Evolutionary conservation across 306 rosid species (phyloP).

Genomic region (Abrus precatorius): DNA sequence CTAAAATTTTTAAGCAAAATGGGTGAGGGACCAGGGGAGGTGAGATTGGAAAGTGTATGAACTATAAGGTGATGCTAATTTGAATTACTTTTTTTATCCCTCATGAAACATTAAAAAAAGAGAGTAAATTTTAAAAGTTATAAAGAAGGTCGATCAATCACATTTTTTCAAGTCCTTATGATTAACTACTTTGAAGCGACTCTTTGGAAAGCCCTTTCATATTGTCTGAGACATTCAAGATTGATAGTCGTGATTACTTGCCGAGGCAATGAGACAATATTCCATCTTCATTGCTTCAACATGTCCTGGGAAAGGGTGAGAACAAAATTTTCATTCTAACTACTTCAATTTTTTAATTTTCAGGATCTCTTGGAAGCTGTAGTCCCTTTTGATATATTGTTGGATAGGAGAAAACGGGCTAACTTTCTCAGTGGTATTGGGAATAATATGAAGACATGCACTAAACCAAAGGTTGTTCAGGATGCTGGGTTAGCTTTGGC

Average conservation of each 20-base stretch:
- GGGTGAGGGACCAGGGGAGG: background rate
- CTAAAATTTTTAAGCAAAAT: slow-evolving; percentile 16
- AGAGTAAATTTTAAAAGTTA: background rate
- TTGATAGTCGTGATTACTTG: slow-evolving; percentile 24
- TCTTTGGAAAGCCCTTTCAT: slow-evolving; percentile 30
- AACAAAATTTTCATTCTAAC: slow-evolving; percentile 35
- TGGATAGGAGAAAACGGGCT: slow-evolving; percentile 78
- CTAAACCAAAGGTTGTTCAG: slow-evolving; percentile 80
- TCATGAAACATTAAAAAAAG: background rate
- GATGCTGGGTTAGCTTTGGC: slow-evolving; percentile 93
- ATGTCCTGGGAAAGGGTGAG: slow-evolving; percentile 37
- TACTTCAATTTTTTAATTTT: slow-evolving; percentile 15
- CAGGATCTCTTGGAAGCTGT: slow-evolving; percentile 98
- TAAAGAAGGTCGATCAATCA: background rate
- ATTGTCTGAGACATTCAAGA: slow-evolving; percentile 17
- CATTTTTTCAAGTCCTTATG: slow-evolving; percentile 1
- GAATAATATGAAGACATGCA: slow-evolving; percentile 55
- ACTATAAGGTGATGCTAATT: slow-evolving; percentile 28
- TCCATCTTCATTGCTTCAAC: slow-evolving; percentile 39
- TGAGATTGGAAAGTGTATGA: slow-evolving; percentile 4
- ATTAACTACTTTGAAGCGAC: slow-evolving; percentile 37
- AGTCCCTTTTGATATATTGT: slow-evolving; percentile 85
- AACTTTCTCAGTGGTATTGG: slow-evolving; percentile 69
- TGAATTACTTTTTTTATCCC: background rate
- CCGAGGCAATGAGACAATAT: slow-evolving; percentile 18